Evolutionary conservation across 768 basidiomycete genomes (phyloP).

Genomic region (Pleurotus djamor): DNA sequence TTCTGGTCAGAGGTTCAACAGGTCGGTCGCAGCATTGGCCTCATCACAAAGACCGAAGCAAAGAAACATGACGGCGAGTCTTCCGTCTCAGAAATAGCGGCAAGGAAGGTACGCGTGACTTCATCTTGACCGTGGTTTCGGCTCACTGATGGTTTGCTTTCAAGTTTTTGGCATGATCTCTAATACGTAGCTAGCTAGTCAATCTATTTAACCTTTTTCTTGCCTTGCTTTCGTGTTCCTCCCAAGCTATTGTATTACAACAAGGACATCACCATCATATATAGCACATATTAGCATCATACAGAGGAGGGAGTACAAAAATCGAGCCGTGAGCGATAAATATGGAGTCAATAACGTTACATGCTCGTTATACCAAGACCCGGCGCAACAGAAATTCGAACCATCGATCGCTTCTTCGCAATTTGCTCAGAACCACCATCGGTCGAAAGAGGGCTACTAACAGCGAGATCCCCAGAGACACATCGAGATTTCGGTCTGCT

Average conservation of each 20-base stretch:
- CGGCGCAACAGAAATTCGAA: not conserved
- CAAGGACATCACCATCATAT: not conserved
- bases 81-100: conserved; percentile 49
- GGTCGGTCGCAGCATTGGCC: conserved; percentile 49
- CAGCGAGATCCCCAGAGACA: not conserved
- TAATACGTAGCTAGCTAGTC: not conserved
- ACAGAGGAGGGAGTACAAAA: not conserved
- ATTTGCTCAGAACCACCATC: not conserved
- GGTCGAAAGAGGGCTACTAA: not conserved
- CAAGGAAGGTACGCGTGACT: conserved; percentile 44
- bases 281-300: not conserved
- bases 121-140: not conserved
- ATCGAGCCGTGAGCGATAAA: not conserved
- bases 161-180: not conserved
- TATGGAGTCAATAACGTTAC: not conserved
- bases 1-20: conserved; percentile 66
- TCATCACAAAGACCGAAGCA: conserved; percentile 68
- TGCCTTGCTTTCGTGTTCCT: not conserved
- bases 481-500: not conserved
- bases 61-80: conserved; percentile 55
- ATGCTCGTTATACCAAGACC: not conserved
- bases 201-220: not conserved
- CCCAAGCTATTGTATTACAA: too few relatives aligned
- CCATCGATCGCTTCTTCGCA: not conserved
- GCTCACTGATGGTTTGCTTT: not conserved